These are phyloP conservation scores for Phytophthora macrochlamydospora DNA, from an alignment of 352 stramenopile genomes.

Conservation along the genomic window DNA sequence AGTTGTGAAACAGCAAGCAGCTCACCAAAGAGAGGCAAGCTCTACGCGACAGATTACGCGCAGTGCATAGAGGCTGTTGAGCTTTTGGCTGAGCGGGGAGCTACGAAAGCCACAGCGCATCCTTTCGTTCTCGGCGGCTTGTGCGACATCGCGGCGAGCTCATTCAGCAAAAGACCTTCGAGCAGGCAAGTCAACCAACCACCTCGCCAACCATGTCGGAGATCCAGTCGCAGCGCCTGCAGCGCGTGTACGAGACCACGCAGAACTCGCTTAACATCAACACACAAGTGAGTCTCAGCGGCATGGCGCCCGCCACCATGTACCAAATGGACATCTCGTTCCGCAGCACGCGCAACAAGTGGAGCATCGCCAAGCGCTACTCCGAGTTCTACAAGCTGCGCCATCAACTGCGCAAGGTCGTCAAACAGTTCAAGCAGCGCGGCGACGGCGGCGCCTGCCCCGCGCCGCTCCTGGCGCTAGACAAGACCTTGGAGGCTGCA, in stretches of 20 bases:
- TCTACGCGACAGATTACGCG: conserved; percentile 14
- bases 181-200: conserved; percentile 7
- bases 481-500: conserved; percentile 48
- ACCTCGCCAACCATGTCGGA: conserved; percentile 45
- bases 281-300: conserved; percentile 68
- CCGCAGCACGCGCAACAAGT: conserved; percentile 84
- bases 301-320: conserved; percentile 68
- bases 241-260: conserved; percentile 74
- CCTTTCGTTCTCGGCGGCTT: background rate
- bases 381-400: conserved; percentile 84
- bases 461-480: conserved; percentile 53
- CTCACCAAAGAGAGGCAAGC: background rate
- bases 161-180: conserved; percentile 28
- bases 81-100: background rate
- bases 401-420: conserved; percentile 60
- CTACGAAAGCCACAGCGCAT: background rate
- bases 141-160: conserved; percentile 10
- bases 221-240: conserved; percentile 66
- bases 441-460: conserved; percentile 14
- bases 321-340: conserved; percentile 91
- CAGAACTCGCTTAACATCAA: conserved; percentile 84
- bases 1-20: conserved; percentile 34
- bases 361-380: conserved; percentile 87
- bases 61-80: conserved; percentile 26
- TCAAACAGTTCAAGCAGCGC: conserved; percentile 68